Evolutionary conservation across 2,329 filamentous ascomycete genomes (phyloP).

Genomic region (Raffaelea albimanens): DNA sequence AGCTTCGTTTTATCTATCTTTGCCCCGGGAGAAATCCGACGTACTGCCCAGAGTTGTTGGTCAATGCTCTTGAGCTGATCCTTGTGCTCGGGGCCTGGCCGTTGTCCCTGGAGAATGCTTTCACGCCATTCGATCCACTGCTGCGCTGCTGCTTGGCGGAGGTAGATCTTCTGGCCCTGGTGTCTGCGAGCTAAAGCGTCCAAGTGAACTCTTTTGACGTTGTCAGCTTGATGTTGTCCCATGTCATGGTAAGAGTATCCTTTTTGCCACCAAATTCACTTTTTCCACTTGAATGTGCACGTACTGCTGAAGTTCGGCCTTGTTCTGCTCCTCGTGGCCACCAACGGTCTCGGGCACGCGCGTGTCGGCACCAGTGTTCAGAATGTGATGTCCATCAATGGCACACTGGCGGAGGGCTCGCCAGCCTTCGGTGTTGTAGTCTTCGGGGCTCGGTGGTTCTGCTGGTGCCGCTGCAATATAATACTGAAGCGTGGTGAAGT

Average conservation of each 20-base stretch:
- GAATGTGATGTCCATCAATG: conserved; percentile 53
- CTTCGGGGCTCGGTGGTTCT: conserved; percentile 44
- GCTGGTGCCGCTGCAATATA: conserved; percentile 49
- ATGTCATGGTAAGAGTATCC: too few relatives aligned
- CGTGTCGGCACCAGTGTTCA: conserved; percentile 55
- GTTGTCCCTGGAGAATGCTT: conserved; percentile 40
- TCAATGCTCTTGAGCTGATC: conserved; percentile 45
- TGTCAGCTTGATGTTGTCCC: neutral
- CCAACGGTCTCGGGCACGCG: conserved; percentile 43
- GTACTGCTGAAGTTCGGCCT: conserved; percentile 54
- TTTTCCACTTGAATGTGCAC: conserved; percentile 18
- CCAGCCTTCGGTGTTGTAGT: conserved; percentile 57
- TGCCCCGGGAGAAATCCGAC: too few relatives aligned
- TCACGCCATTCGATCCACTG: conserved; percentile 48
- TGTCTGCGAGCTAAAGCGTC: conserved; percentile 54
- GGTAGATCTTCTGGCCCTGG: conserved; percentile 55
- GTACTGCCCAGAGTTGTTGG: conserved; percentile 45
- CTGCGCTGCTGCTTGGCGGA: conserved; percentile 50
- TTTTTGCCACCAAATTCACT: neutral
- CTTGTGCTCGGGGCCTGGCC: conserved; percentile 34
- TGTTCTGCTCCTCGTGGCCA: conserved; percentile 48
- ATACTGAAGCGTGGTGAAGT: conserved; percentile 53
- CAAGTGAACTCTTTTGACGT: conserved; percentile 38
- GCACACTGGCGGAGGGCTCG: conserved; percentile 51
- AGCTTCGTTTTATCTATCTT: neutral